A percentile compares a stretch with the other conserved stretches of the same genome.
Evolutionary conservation across 2,329 filamentous ascomycete species (phyloP).

Genomic region (Atkinsonella hypoxylon): DNA sequence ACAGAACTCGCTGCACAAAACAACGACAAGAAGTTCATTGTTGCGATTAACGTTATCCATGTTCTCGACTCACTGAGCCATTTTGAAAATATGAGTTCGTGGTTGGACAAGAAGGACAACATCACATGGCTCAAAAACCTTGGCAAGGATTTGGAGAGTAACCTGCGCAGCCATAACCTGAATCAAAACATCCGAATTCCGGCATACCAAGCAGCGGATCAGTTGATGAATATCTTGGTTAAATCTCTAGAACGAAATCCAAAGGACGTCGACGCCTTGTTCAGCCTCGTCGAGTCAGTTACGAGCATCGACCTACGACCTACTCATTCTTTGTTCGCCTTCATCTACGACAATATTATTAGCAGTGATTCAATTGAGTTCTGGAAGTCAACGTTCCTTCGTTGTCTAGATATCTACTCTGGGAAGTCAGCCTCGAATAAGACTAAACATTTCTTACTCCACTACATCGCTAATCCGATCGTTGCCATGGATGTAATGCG

Average conservation of each 20-base stretch:
- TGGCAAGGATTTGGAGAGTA: constrained; percentile 67
- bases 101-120: constrained; percentile 57
- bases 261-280: constrained; percentile 70
- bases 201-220: constrained; percentile 79
- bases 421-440: constrained; percentile 69
- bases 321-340: constrained; percentile 63
- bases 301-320: constrained; percentile 72
- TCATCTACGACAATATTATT: constrained; percentile 78
- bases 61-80: constrained; percentile 68
- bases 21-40: constrained; percentile 55
- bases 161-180: constrained; percentile 58
- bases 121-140: constrained; percentile 50
- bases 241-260: constrained; percentile 65
- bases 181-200: constrained; percentile 65
- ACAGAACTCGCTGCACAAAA: constrained; percentile 51
- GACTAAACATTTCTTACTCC: constrained; percentile 85
- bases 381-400: constrained; percentile 69
- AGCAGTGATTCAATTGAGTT: constrained; percentile 75
- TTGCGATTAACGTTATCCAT: constrained; percentile 79
- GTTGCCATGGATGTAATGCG: constrained; percentile 92
- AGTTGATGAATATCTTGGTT: constrained; percentile 75
- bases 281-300: constrained; percentile 71
- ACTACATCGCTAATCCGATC: constrained; percentile 88
- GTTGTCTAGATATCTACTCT: constrained; percentile 80
- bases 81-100: constrained; percentile 50